These are phyloP conservation scores for Ramaria rubella DNA, from an alignment of 768 basidiomycete genomes.

Conservation along the genomic window DNA sequence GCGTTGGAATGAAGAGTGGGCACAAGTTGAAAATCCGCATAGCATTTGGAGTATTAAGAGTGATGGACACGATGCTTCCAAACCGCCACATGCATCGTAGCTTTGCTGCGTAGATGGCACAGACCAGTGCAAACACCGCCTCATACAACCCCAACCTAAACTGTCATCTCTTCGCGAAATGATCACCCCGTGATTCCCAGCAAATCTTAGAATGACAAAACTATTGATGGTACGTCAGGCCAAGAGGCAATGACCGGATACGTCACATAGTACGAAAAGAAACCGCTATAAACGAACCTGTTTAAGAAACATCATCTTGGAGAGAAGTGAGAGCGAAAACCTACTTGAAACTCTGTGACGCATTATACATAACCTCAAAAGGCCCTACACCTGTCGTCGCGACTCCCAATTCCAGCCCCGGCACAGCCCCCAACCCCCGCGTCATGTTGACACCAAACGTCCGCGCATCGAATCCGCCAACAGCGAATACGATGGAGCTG, in stretches of 20 bases:
- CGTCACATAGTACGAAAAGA: too few species aligned
- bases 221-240: not conserved
- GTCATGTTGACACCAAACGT: not conserved
- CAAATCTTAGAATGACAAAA: too few species aligned
- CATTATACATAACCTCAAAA: not conserved
- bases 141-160: too few species aligned
- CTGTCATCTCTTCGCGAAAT: too few species aligned
- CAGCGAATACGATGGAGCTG: not conserved
- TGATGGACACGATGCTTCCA: too few species aligned
- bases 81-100: too few species aligned
- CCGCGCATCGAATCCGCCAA: not conserved
- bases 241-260: not conserved
- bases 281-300: not conserved
- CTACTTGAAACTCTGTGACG: not conserved
- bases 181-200: too few species aligned
- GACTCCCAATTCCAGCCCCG: not conserved
- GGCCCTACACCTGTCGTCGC: not conserved
- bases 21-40: too few species aligned
- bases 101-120: too few species aligned
- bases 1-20: too few species aligned
- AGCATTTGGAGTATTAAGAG: too few species aligned
- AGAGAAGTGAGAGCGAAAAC: not conserved
- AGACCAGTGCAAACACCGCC: too few species aligned
- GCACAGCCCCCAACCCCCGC: not conserved
- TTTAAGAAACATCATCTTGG: not conserved